Conservation (phyloP, 139 green algal genomes). For the Chlorella sorokiniana region DNA sequence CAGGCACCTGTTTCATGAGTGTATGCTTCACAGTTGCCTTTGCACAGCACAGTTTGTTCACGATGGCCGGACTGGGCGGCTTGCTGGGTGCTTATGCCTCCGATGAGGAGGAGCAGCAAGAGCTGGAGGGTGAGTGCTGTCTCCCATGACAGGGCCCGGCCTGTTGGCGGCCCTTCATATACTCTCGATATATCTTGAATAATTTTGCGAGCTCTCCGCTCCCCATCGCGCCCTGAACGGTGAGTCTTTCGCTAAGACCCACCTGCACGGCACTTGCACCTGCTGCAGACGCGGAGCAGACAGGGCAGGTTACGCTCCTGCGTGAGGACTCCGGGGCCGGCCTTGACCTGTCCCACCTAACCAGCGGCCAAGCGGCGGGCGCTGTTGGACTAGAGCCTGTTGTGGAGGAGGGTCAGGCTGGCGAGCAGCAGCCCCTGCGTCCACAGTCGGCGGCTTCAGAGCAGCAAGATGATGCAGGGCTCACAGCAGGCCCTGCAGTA, state of each 20-base stretch:
- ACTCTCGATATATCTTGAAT: too few relatives aligned
- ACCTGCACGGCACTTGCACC: not conserved
- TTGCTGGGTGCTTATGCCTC: slow-evolving; percentile 58
- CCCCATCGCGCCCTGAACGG: too few relatives aligned
- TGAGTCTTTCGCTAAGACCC: too few relatives aligned
- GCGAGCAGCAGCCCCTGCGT: not conserved
- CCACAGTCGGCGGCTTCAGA: not conserved
- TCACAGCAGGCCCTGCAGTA: not conserved
- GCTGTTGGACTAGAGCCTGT: too few relatives aligned
- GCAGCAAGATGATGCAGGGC: not conserved
- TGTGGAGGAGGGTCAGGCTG: not conserved
- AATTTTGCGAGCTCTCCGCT: too few relatives aligned
- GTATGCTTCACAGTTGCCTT: too few relatives aligned
- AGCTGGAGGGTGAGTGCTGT: not conserved
- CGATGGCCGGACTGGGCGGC: slow-evolving; percentile 34
- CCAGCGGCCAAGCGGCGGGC: not conserved
- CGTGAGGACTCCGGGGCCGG: not conserved
- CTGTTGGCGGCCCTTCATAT: not conserved
- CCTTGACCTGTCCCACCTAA: slow-evolving; percentile 28
- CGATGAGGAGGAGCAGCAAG: slow-evolving; percentile 40
- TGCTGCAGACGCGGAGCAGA: slow-evolving; percentile 9
- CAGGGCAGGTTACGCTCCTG: slow-evolving; percentile 21
- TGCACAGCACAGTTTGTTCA: too few relatives aligned
- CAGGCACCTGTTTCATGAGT: too few relatives aligned
- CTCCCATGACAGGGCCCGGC: too few relatives aligned